phyloP scores from a whole-genome alignment of 441 rosid genomes.

The Francoa sonchifolia region DNA sequence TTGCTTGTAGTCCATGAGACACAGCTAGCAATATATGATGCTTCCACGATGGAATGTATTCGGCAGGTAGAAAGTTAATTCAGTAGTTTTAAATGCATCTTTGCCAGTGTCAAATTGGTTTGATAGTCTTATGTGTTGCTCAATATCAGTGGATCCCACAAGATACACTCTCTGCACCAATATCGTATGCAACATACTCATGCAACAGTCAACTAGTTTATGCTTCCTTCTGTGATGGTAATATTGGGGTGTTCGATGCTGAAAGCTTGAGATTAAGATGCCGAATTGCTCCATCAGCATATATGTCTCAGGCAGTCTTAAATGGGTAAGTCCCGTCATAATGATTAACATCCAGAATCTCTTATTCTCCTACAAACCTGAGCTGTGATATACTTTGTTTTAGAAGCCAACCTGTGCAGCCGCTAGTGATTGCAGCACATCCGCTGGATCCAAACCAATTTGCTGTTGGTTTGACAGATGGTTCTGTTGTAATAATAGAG shows the following conservation, averaged over 20 bases:
- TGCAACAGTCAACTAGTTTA: slow-evolving; percentile 78
- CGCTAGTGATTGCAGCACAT: slow-evolving; percentile 72
- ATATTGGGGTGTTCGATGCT: slow-evolving; percentile 68
- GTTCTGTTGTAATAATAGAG: slow-evolving; percentile 71
- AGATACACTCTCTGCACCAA: slow-evolving; percentile 55
- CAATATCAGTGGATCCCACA: slow-evolving; percentile 72
- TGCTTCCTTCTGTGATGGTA: slow-evolving; percentile 73
- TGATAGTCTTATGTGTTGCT: not conserved
- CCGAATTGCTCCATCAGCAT: slow-evolving; percentile 61
- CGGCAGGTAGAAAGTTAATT: slow-evolving; percentile 39
- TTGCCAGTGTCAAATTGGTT: not conserved
- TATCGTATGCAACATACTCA: slow-evolving; percentile 64
- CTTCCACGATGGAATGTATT: slow-evolving; percentile 70
- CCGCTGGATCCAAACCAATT: slow-evolving; percentile 69
- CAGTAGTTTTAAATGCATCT: not conserved
- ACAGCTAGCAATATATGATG: slow-evolving; percentile 77
- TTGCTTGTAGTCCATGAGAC: slow-evolving; percentile 80
- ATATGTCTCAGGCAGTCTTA: slow-evolving; percentile 34
- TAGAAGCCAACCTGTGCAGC: slow-evolving; percentile 56
- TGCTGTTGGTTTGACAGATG: slow-evolving; percentile 63
- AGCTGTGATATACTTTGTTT: slow-evolving; percentile 1
- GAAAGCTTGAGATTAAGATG: slow-evolving; percentile 62
- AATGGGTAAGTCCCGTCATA: slow-evolving; percentile 35
- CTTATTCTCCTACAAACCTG: not conserved
- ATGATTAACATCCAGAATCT: not conserved